A percentile compares a stretch with the other conserved stretches of the same genome.
phyloP scores from a whole-genome alignment of 192 early-diverging fungal genomes.

The Haplosporangium gracile region DNA sequence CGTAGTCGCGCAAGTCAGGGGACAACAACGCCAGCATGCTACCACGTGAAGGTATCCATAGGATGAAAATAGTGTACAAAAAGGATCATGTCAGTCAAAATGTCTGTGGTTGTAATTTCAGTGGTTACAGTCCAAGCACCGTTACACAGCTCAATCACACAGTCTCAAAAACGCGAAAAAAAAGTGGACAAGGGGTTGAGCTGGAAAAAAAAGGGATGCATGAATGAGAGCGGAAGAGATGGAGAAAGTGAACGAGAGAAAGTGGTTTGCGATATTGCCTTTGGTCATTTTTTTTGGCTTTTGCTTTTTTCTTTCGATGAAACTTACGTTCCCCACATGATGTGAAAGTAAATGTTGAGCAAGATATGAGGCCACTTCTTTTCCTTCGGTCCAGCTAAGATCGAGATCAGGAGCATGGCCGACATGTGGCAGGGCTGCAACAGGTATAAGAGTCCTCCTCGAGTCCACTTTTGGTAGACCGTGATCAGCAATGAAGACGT shows the following conservation, averaged over 20 bases:
- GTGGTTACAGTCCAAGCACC: background rate
- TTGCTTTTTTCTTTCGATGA: background rate
- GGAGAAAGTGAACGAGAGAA: background rate
- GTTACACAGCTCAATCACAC: background rate
- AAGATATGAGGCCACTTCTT: conserved; percentile 59
- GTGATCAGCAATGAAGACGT: conserved; percentile 57
- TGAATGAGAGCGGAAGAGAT: background rate
- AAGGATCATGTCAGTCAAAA: background rate
- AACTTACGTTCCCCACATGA: conserved; percentile 66
- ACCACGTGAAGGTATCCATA: conserved; percentile 11
- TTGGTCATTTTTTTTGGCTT: background rate
- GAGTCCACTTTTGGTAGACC: conserved; percentile 56
- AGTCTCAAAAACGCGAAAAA: background rate
- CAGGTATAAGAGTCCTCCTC: conserved; percentile 59
- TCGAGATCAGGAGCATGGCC: conserved; percentile 58
- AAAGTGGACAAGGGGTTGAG: background rate
- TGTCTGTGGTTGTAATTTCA: background rate
- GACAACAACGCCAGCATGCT: conserved; percentile 62
- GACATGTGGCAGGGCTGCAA: conserved; percentile 73
- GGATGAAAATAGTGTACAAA: background rate
- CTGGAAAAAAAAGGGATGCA: conserved; percentile 1
- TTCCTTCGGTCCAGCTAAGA: conserved; percentile 57
- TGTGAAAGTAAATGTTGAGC: conserved; percentile 72
- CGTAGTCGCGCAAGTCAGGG: conserved; percentile 66
- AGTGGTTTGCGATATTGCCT: background rate